Evolutionary conservation across 805 yeast species (phyloP), one percentile per base, ranked within the genome.

Genomic region (Cyberlindnera galapagoensis): DNA sequence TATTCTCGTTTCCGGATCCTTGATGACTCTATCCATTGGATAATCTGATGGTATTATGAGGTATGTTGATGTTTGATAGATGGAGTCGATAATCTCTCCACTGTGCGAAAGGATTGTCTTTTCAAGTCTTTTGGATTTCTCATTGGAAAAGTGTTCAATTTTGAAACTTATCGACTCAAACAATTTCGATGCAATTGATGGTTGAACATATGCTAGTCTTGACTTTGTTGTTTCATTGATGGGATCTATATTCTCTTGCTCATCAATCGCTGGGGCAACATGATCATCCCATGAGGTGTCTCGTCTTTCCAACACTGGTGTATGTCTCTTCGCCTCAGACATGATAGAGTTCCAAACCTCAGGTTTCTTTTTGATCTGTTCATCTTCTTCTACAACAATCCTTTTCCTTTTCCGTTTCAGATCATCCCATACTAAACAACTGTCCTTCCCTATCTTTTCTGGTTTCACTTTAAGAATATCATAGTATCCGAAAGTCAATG

Each of bases 41-140:
- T 29, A 46, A 23, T 39, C 31, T 6, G 53, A 47, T 6, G 56
- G 54, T 3, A 49, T 38, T 5, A 51, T 31, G 4, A 43, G 18
- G 24, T 26, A 50, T 9, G 35, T 21, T 7, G 20, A n/a, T 10
- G 26, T 29, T 9, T 31, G 23, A 7, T 33, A 26, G 6, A 26
- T 17, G 3, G 26, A 22, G 11, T 33, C 22, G 20, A 40, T 15
- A 12, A 40, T 43, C 43, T 33, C 42, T 2, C 80, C 83, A 35
- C 56, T 60, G 41, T 71, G 71, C 1, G 71, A 63, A 31, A 41
- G 44, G 2, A 76, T 63, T 1, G 72, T 69, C 19, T 57, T 59
- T 4, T 42, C 36, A 18, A 77, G 53, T 5, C 67, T 58, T 1
- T 47, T 29, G 4, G 42, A 37, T 46, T 75, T 69, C 7, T 53